Percentiles rank a stretch among this genome's conserved stretches.
Conservation (phyloP, 768 basidiomycete species). For the Sistotremastrum suecicum region DNA sequence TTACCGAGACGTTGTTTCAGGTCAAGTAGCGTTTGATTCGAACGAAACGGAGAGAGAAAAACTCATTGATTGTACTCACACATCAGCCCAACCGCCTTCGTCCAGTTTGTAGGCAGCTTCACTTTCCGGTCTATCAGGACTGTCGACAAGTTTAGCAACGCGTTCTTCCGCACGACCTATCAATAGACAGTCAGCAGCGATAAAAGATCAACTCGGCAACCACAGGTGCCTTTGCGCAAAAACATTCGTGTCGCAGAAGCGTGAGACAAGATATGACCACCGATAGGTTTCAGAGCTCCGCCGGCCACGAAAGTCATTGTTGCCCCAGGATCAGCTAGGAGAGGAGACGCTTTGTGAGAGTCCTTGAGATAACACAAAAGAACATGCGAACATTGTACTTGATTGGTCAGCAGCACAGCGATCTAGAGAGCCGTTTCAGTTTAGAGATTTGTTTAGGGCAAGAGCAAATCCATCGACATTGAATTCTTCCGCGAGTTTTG, state of each 20-base stretch:
- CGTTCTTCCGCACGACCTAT: constrained; percentile 84
- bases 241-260: constrained; percentile 83
- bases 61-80: constrained; percentile 25
- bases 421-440: constrained; percentile 35
- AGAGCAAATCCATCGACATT: constrained; percentile 36
- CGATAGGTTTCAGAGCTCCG: constrained; percentile 82
- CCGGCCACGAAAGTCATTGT: constrained; percentile 93
- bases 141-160: constrained; percentile 82
- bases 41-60: too few species aligned
- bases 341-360: not conserved
- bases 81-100: constrained; percentile 82
- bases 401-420: constrained; percentile 79
- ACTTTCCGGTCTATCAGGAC: constrained; percentile 79
- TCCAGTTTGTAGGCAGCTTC: constrained; percentile 86
- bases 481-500: constrained; percentile 85
- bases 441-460: constrained; percentile 1
- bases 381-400: constrained; percentile 60
- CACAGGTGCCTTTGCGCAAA: constrained; percentile 60
- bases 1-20: too few species aligned
- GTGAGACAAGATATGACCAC: constrained; percentile 78
- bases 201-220: not conserved
- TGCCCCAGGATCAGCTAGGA: constrained; percentile 81
- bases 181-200: not conserved
- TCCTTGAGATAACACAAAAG: not conserved
- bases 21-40: too few species aligned